Percentiles rank a stretch among this genome's conserved stretches.
phyloP scores from a whole-genome alignment of 2,329 filamentous ascomycete species.

The Nemania bipapillata region DNA sequence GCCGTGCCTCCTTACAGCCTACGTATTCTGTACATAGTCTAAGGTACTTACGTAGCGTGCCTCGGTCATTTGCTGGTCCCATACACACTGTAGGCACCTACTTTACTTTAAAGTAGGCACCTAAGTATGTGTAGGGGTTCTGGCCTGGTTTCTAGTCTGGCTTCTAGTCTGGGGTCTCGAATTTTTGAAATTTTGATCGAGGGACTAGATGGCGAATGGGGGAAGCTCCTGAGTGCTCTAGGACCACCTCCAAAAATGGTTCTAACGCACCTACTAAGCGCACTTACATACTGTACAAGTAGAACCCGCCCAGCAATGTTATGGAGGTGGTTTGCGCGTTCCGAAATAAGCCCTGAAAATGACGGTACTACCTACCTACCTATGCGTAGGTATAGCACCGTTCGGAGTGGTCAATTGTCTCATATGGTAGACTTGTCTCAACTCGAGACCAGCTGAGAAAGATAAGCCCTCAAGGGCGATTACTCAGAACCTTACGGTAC shows the following conservation, averaged over 20 bases:
- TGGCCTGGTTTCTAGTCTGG: background rate
- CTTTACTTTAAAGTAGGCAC: too few species aligned
- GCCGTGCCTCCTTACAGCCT: too few species aligned
- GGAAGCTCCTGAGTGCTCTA: background rate
- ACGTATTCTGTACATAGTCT: too few species aligned
- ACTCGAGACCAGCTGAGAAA: background rate
- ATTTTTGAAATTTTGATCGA: conserved; percentile 8
- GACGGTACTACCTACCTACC: too few species aligned
- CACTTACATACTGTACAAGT: too few species aligned
- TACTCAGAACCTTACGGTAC: background rate
- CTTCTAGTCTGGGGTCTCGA: background rate
- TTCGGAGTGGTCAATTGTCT: background rate
- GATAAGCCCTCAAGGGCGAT: background rate
- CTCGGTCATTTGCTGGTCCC: background rate
- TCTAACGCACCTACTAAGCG: background rate
- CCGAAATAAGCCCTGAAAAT: background rate
- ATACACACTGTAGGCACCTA: background rate
- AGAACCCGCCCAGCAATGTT: too few species aligned
- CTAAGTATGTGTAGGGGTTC: background rate
- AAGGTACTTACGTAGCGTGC: background rate
- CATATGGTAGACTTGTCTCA: background rate
- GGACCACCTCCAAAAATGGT: conserved; percentile 3
- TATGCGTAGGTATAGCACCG: too few species aligned
- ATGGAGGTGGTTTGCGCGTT: too few species aligned
- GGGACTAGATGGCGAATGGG: background rate